A percentile compares a stretch with the other conserved stretches of the same genome.
Conservation (phyloP, 2,329 filamentous ascomycete genomes). For the Trichophyton equinum region DNA sequence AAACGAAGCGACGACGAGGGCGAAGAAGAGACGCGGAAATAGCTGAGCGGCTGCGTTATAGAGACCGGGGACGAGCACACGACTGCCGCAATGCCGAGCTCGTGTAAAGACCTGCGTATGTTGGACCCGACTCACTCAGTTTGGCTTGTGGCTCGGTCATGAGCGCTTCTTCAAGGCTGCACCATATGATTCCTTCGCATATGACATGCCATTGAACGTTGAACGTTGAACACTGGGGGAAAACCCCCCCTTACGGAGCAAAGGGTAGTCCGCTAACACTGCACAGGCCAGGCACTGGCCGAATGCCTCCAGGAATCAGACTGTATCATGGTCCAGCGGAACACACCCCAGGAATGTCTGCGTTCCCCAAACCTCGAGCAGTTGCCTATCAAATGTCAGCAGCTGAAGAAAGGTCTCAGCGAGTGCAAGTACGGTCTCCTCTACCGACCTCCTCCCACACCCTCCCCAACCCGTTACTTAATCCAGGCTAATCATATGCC, state of each 20-base stretch:
- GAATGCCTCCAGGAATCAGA: constrained; percentile 92
- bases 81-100: constrained; percentile 63
- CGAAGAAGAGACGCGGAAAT: not conserved
- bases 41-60: not conserved
- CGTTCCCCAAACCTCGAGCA: constrained; percentile 67
- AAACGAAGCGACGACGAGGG: not conserved
- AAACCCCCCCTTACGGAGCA: not conserved
- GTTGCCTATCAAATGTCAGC: constrained; percentile 77
- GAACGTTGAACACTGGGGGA: too few relatives aligned
- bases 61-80: not conserved
- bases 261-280: not conserved
- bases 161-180: not conserved
- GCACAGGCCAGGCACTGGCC: constrained; percentile 73
- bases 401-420: constrained; percentile 82
- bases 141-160: not conserved
- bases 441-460: not conserved
- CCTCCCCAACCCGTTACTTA: not conserved
- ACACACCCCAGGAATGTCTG: constrained; percentile 78
- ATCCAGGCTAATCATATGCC: not conserved
- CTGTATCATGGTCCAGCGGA: constrained; percentile 85
- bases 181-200: not conserved
- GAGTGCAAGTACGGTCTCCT: constrained; percentile 58
- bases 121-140: constrained; percentile 13
- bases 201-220: not conserved
- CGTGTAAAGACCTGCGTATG: constrained; percentile 92